These are phyloP conservation scores for Puccinia horiana DNA, from an alignment of 1,284 basidiomycete species.

Conservation along the genomic window DNA sequence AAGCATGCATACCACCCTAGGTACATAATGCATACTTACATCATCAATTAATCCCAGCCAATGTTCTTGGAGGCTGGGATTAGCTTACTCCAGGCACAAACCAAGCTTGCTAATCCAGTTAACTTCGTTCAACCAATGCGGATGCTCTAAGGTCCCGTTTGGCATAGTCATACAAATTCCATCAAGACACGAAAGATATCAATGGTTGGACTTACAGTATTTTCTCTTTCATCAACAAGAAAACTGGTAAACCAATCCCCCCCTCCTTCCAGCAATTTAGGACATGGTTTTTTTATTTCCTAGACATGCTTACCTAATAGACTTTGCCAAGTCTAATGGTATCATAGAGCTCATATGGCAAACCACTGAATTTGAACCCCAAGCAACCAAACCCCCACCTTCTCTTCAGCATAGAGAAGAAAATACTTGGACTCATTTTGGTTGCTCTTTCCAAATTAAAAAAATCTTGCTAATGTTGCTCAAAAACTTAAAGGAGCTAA, in stretches of 20 bases:
- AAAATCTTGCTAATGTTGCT: too few relatives aligned
- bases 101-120: too few relatives aligned
- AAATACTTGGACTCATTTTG: conserved; percentile 1
- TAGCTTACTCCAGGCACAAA: too few relatives aligned
- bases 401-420: neutral
- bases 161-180: too few relatives aligned
- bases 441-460: neutral
- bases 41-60: too few relatives aligned
- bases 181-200: neutral
- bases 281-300: neutral
- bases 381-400: neutral
- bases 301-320: neutral
- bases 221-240: neutral
- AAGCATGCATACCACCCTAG: too few relatives aligned
- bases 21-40: too few relatives aligned
- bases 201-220: neutral
- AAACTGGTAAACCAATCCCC: neutral
- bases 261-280: neutral
- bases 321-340: neutral
- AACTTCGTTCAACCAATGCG: too few relatives aligned
- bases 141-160: too few relatives aligned
- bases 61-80: too few relatives aligned
- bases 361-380: neutral
- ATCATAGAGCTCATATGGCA: neutral
- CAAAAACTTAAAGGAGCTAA: too few relatives aligned